Conservation (phyloP, 1,139 yeast species). For the Suhomyces bribrorum region DNA sequence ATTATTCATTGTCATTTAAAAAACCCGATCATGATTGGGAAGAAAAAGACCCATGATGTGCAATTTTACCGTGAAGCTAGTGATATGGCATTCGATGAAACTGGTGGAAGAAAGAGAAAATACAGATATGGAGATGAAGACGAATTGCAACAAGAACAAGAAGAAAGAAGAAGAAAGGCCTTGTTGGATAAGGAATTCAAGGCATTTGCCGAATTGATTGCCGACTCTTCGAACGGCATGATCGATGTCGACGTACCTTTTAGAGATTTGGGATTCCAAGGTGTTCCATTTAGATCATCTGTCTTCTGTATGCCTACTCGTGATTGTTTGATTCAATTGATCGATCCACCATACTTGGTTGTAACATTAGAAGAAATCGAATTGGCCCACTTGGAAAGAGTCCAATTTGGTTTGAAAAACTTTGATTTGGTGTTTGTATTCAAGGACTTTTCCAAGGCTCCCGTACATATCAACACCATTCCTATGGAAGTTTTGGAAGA, state of each 20-base stretch:
- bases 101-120: slow-evolving; percentile 88
- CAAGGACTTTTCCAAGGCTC: slow-evolving; percentile 85
- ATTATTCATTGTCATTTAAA: slow-evolving; percentile 90
- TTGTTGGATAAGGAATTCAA: slow-evolving; percentile 90
- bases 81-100: slow-evolving; percentile 95
- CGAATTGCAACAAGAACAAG: slow-evolving; percentile 97
- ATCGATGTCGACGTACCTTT: slow-evolving; percentile 92
- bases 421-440: slow-evolving; percentile 94
- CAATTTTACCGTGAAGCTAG: slow-evolving; percentile 97
- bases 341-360: slow-evolving; percentile 94
- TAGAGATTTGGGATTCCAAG: slow-evolving; percentile 94
- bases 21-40: slow-evolving; percentile 92
- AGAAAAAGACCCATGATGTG: slow-evolving; percentile 91
- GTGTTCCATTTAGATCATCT: slow-evolving; percentile 95
- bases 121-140: slow-evolving; percentile 98
- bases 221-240: slow-evolving; percentile 80
- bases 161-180: slow-evolving; percentile 90
- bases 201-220: slow-evolving; percentile 84
- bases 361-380: slow-evolving; percentile 91
- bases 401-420: slow-evolving; percentile 93
- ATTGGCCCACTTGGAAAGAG: slow-evolving; percentile 93
- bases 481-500: slow-evolving; percentile 92
- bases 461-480: slow-evolving; percentile 89
- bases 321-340: slow-evolving; percentile 89
- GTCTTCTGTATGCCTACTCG: slow-evolving; percentile 97